These are phyloP conservation scores for Colletotrichum lentis DNA, from an alignment of 2,329 filamentous ascomycete species.

Conservation along the genomic window DNA sequence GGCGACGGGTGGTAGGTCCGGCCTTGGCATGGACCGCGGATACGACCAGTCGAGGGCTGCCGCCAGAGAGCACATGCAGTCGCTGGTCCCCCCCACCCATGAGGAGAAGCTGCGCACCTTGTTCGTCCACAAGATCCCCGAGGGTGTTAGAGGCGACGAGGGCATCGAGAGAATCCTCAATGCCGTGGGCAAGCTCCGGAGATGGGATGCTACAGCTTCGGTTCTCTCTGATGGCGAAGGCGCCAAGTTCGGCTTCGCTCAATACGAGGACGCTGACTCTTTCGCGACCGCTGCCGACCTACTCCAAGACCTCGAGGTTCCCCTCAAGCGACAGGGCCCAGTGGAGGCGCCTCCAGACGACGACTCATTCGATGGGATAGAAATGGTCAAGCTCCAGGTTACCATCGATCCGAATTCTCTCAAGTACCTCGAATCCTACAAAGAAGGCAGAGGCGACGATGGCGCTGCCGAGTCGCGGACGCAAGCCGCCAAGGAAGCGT, in stretches of 20 bases:
- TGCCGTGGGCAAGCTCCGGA: slow-evolving; percentile 79
- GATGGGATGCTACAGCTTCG: slow-evolving; percentile 81
- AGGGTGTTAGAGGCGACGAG: slow-evolving; percentile 78
- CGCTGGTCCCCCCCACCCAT: slow-evolving; percentile 80
- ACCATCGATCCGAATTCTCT: slow-evolving; percentile 83
- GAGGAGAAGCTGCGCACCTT: slow-evolving; percentile 94
- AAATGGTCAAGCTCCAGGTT: slow-evolving; percentile 76
- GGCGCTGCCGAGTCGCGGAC: slow-evolving; percentile 71
- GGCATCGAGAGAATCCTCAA: slow-evolving; percentile 80
- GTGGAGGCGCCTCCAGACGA: slow-evolving; percentile 51
- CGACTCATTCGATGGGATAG: slow-evolving; percentile 62
- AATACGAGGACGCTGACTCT: slow-evolving; percentile 91
- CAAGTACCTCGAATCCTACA: slow-evolving; percentile 86
- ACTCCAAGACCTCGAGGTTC: slow-evolving; percentile 82
- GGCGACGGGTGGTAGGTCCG: slow-evolving; percentile 54
- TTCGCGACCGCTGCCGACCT: slow-evolving; percentile 86
- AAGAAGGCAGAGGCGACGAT: slow-evolving; percentile 70
- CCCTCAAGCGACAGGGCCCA: slow-evolving; percentile 75
- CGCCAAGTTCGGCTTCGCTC: slow-evolving; percentile 91
- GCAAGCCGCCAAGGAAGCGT: slow-evolving; percentile 71
- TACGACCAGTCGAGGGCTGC: slow-evolving; percentile 73
- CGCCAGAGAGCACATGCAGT: slow-evolving; percentile 73
- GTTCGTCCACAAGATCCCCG: slow-evolving; percentile 86
- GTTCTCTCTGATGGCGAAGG: slow-evolving; percentile 74
- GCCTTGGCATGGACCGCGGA: slow-evolving; percentile 69